Evolutionary conservation across 306 rosid species (phyloP).

Genomic region (Pyrus betulifolia): DNA sequence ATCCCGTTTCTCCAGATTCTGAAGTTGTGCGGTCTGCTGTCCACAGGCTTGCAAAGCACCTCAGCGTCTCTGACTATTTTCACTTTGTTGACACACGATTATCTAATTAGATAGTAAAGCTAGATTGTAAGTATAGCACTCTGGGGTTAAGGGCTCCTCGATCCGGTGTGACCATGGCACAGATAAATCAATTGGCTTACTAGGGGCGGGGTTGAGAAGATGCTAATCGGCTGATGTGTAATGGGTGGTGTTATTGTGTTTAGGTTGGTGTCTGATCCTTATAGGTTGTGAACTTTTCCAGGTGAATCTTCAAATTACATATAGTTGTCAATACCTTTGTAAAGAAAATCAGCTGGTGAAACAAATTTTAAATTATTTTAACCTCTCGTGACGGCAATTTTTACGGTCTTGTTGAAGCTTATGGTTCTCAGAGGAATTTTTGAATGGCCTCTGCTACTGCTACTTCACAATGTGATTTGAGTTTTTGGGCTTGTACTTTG

Average conservation of each 20-base stretch:
- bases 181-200: constrained; percentile 5
- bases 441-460: background rate
- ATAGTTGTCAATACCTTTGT: constrained; percentile 47
- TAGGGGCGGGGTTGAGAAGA: constrained; percentile 4
- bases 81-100: constrained; percentile 42
- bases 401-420: background rate
- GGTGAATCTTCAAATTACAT: constrained; percentile 20
- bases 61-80: constrained; percentile 55
- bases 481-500: background rate
- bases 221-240: constrained; percentile 16
- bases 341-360: constrained; percentile 32
- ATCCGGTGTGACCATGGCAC: constrained; percentile 8
- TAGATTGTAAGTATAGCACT: constrained; percentile 16
- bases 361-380: background rate
- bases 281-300: constrained; percentile 25
- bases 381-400: background rate
- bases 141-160: constrained; percentile 10
- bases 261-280: constrained; percentile 32
- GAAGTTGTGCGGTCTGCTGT: constrained; percentile 60
- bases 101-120: constrained; percentile 14
- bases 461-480: background rate
- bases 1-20: constrained; percentile 48
- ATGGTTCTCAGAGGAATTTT: background rate
- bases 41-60: constrained; percentile 69
- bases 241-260: constrained; percentile 34